Conservation (phyloP, 2,329 filamentous ascomycete genomes). For the Botrytis aclada region DNA sequence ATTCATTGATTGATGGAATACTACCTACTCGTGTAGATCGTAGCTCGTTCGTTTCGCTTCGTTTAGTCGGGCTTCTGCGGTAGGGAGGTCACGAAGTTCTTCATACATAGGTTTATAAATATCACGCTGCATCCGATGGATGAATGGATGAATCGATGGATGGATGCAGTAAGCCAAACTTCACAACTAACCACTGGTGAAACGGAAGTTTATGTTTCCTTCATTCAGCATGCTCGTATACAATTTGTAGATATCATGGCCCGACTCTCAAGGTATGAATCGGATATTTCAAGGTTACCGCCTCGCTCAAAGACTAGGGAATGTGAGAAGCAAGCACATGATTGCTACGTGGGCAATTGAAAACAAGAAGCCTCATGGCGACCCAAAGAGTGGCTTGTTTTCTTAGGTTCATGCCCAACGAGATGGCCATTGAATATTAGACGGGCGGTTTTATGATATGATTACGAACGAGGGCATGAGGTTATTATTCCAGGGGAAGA, state of each 20-base stretch:
- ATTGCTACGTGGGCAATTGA: slow-evolving; percentile 15
- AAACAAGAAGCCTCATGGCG: slow-evolving; percentile 11
- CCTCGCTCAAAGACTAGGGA: neutral
- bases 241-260: neutral
- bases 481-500: neutral
- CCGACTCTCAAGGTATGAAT: neutral
- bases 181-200: neutral
- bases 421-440: neutral
- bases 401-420: slow-evolving; percentile 12
- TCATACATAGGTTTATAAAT: neutral
- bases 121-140: neutral
- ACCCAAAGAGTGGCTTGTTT: slow-evolving; percentile 6
- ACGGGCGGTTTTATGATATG: neutral
- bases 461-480: neutral
- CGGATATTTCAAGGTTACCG: neutral
- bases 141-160: neutral
- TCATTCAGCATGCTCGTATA: neutral
- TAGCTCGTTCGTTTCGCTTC: neutral
- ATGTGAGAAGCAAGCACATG: slow-evolving; percentile 1
- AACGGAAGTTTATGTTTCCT: neutral
- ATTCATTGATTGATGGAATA: neutral
- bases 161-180: neutral
- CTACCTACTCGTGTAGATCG: neutral
- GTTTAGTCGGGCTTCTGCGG: neutral
- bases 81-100: neutral